A percentile compares a stretch with the other conserved stretches of the same genome.
phyloP scores from a whole-genome alignment of 1,284 basidiomycete species.

The Kalmanozyma brasiliensis region DNA sequence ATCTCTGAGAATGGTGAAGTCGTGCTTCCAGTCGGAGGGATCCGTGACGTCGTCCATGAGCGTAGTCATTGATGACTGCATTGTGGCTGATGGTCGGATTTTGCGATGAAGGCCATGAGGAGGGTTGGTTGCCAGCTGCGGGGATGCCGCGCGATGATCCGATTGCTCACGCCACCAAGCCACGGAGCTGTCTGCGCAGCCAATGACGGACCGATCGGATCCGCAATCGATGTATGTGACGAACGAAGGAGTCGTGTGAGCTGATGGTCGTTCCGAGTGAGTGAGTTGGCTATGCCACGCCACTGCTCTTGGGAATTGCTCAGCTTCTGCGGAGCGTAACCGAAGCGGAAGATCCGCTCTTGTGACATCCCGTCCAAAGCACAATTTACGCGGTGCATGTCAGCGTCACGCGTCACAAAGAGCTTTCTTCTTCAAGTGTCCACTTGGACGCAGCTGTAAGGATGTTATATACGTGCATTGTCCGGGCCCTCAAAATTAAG shows the following conservation, averaged over 20 bases:
- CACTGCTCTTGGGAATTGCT: slow-evolving; percentile 9
- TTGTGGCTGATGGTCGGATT: background rate
- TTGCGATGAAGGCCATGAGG: background rate
- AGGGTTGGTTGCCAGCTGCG: no score
- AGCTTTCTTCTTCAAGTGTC: background rate
- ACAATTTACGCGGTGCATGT: slow-evolving; percentile 5
- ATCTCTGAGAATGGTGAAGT: slow-evolving; percentile 44
- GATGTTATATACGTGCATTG: no score
- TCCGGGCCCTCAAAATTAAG: no score
- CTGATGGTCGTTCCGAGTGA: no score
- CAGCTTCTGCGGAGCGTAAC: slow-evolving; percentile 8
- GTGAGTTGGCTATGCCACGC: no score
- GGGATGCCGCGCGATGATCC: no score
- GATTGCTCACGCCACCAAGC: no score
- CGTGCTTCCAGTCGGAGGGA: slow-evolving; percentile 60
- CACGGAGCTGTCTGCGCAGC: background rate
- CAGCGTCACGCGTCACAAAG: slow-evolving; percentile 7
- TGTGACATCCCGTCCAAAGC: no score
- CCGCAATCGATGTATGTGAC: no score
- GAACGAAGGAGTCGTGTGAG: no score
- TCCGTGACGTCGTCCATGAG: slow-evolving; percentile 56
- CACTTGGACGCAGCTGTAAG: no score
- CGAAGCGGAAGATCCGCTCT: background rate
- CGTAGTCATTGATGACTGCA: slow-evolving; percentile 20
- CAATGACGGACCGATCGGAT: no score